These are phyloP conservation scores for Pyrus communis DNA, from an alignment of 306 rosid genomes.

Conservation along the genomic window DNA sequence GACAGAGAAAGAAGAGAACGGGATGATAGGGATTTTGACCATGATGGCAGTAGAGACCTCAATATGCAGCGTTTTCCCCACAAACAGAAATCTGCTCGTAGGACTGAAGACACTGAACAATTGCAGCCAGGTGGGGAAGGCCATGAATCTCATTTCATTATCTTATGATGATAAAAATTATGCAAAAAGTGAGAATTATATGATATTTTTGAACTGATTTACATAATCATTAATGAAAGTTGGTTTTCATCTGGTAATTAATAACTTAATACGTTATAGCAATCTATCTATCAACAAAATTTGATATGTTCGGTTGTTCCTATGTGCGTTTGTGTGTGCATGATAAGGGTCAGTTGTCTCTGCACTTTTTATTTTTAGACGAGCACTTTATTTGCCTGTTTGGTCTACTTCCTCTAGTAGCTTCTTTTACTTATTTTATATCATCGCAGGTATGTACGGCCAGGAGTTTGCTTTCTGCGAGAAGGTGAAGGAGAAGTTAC, in stretches of 20 bases:
- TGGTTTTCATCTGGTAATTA: not conserved
- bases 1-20: slow-evolving; percentile 76
- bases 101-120: slow-evolving; percentile 75
- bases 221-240: not conserved
- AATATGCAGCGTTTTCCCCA: slow-evolving; percentile 50
- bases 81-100: slow-evolving; percentile 56
- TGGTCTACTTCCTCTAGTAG: not conserved
- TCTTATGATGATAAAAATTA: slow-evolving; percentile 60
- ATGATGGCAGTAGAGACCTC: slow-evolving; percentile 58
- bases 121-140: slow-evolving; percentile 59
- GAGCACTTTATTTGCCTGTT: not conserved
- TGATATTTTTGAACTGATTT: not conserved
- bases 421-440: slow-evolving; percentile 6
- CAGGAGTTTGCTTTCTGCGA: slow-evolving; percentile 81
- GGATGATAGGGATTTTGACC: slow-evolving; percentile 78
- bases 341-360: not conserved
- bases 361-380: not conserved
- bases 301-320: not conserved
- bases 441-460: slow-evolving; percentile 54
- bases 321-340: not conserved
- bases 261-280: not conserved
- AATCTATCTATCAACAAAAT: not conserved
- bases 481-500: slow-evolving; percentile 83
- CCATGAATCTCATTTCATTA: slow-evolving; percentile 63
- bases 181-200: slow-evolving; percentile 63